Base-by-base conservation (phyloP, 1,139 yeast genomes). In the Debaryomyces sp. region DNA sequence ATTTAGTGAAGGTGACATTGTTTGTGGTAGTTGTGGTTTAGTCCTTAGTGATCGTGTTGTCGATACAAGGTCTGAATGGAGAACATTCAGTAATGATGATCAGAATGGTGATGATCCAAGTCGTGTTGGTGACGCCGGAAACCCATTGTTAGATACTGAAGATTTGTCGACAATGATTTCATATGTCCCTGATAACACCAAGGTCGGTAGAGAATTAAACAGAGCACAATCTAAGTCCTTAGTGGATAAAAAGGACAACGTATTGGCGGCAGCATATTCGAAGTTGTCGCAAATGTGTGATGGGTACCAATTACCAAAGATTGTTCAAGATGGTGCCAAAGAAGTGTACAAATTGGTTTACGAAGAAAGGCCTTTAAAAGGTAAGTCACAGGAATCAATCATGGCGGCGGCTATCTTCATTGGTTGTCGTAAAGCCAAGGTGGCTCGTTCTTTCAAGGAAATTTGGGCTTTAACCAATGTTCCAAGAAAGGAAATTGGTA, bases 101-200 rank as follows among this genome's bases (percentile, higher is more conserved):
- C 98, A 92, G 69, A 95, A 94, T 57, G 96, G 96, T 59, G 98
- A 91, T 64, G 99, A 94, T 67, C 99, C 99, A 4, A 87, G 96
- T 59, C 98, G 99, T 88, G 99, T 94, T 55, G 99, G 99, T 67
- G 98, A 92, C 63, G 98, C 98, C 3, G 87, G 95, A n/a, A 92
- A 92, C 64, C 97, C 98, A 10, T 73, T 92, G 52, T 76, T 95
- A 59, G 98, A 92, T 61, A 89, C 96, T 23, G 95, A 89, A 60
- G 96, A 91, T 67, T 83, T 94, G 51, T 91, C 96, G 17, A 94
- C 99, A 5, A 85, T 92, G 77, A 95, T 94, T 53, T 89, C 97
- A 21, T 84, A 86, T 52, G 90, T 87, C 29, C 88, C 88, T 42
- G 91, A 89, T 47, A 90, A 89, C 55, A 78, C 84, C 27, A 81